These are phyloP conservation scores for Phytomonas francai DNA, from an alignment of 208 protist species.

Conservation along the genomic window DNA sequence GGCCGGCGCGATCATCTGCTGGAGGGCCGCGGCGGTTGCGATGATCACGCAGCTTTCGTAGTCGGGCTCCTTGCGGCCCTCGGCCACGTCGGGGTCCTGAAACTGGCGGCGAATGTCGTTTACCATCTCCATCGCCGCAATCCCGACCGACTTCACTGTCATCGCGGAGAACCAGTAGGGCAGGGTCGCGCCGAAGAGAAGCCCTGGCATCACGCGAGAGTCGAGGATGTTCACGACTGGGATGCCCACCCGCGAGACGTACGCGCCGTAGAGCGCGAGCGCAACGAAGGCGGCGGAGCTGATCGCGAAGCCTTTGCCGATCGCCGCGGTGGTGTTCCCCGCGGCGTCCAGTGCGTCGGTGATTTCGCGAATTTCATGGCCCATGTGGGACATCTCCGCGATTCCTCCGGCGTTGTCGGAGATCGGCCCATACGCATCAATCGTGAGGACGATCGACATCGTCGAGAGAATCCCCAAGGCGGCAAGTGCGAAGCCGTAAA, in stretches of 20 bases:
- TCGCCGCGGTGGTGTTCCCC: constrained; percentile 94
- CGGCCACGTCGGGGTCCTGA: constrained; percentile 67
- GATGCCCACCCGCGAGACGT: constrained; percentile 65
- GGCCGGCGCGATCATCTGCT: constrained; percentile 92
- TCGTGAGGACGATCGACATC: constrained; percentile 85
- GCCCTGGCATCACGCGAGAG: constrained; percentile 68
- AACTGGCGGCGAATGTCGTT: constrained; percentile 94
- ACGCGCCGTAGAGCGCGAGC: constrained; percentile 91
- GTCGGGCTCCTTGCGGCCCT: constrained; percentile 85
- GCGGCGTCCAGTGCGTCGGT: constrained; percentile 93
- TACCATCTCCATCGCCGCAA: constrained; percentile 91
- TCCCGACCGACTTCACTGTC: constrained; percentile 92
- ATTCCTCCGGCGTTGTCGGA: constrained; percentile 94
- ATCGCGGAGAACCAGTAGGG: constrained; percentile 94
- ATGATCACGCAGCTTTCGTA: constrained; percentile 92
- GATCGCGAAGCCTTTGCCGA: constrained; percentile 95
- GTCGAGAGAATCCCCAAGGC: constrained; percentile 95
- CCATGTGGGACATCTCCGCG: constrained; percentile 89
- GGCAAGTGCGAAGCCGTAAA: constrained; percentile 91
- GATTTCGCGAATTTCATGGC: constrained; percentile 80
- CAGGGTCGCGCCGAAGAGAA: constrained; percentile 91
- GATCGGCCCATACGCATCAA: constrained; percentile 95
- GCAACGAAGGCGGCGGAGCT: constrained; percentile 89
- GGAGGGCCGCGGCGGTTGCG: constrained; percentile 83
- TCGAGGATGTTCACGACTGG: constrained; percentile 70